phyloP scores from a whole-genome alignment of 2,329 filamentous ascomycete species.

The Plenodomus biglobosus region DNA sequence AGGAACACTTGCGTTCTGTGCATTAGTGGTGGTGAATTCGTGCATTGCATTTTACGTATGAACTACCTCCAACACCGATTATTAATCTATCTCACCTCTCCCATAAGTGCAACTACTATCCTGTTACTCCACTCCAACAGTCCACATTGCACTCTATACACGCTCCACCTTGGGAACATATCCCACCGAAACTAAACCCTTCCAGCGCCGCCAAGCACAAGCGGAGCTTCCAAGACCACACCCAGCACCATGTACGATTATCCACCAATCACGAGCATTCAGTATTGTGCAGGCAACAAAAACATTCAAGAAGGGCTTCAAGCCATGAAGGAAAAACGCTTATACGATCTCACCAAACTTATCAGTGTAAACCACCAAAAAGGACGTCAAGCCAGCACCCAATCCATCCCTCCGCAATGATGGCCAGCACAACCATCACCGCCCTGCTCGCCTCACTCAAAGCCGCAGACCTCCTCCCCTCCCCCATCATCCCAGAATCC shows the following conservation, averaged over 20 bases:
- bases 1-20: no score
- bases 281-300: conserved; percentile 2
- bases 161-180: neutral
- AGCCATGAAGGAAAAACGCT: neutral
- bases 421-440: conserved; percentile 2
- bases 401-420: no score
- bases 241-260: conserved; percentile 6
- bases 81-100: no score
- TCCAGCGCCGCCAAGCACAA: conserved; percentile 5
- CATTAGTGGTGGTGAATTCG: no score
- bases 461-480: conserved; percentile 32
- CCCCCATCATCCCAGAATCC: conserved; percentile 44
- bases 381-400: no score
- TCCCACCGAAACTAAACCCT: conserved; percentile 8
- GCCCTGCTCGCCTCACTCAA: conserved; percentile 28
- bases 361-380: no score
- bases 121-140: no score
- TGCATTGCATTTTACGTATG: no score
- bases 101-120: neutral
- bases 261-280: conserved; percentile 11
- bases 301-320: conserved; percentile 1
- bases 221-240: conserved; percentile 9
- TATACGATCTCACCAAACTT: no score
- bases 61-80: no score
- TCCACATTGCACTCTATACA: neutral